Base-by-base conservation (phyloP, 1,139 yeast species). In the Yamadazyma siamensis region DNA sequence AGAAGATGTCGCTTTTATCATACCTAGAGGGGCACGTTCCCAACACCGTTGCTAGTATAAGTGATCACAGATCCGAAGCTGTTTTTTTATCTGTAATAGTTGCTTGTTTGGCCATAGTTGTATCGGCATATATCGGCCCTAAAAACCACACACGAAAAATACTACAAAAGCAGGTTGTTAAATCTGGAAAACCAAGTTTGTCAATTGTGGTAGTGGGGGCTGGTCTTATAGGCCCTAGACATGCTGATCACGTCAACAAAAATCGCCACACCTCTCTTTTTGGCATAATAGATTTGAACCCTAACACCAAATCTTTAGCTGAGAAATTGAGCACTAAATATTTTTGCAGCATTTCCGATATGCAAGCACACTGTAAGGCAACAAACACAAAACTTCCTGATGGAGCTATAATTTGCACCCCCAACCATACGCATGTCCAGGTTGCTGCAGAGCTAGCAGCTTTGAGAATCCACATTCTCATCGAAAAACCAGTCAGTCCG, bases 351-450 rank as follows among this genome's bases (percentile, higher is more conserved):
- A 49, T 64, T 27, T 46, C 49, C 15, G 52, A 51, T 10, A 46
- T 63, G 52, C 48, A 60, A 13, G 38, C 38, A 7, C 49, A 47
- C 34, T 62, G 68, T 39, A 49, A 53, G 18, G 23, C 32, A 4
- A 47, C 47, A 22, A 34, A 40, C 12, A 31, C 54, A 5, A 36
- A 44, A 14, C 57, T 54, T 20, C 71, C 71, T 1, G 59, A 61
- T 28, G 72, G 68, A 2, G 72, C 71, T 10, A 63, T 65, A 6
- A 54, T 65, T 4, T 64, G 68, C 27, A 65, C 71, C 2, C 72
- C 72, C 1, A 65, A 64, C 41, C 64, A 61, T 32, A 61, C 71
- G 1, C 71, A 65, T 42, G 54, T 63, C 4, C 43, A 49, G 13
- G 43, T 66, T 27, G 58, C 66, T 9, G 45, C 56, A 18, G 49